Base-by-base conservation (phyloP, 805 yeast species). In the Yarrowia sp. region DNA sequence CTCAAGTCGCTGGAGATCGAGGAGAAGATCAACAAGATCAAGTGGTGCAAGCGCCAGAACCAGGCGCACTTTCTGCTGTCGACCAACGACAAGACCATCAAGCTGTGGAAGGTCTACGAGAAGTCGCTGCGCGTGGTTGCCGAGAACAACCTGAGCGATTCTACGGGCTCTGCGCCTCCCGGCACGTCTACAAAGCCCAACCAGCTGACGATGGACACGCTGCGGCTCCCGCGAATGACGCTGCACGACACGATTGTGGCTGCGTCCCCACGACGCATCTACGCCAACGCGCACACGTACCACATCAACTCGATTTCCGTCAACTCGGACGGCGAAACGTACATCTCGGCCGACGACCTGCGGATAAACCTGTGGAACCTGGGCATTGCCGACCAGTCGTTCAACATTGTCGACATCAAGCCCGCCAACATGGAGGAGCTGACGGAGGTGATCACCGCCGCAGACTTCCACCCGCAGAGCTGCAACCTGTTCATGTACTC, bases 401-500 rank as follows among this genome's bases (percentile, higher is more conserved):
- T 94, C 76, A 96, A 94, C 74, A 94, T 94, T 67, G 98, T 94
- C 63, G 99, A 94, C 76, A 94, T 94, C 71, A 91, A 96, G 74
- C 99, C 99, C 9, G 89, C 91, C 6, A 91, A 91, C 75, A 96
- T 94, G 99, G 99, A 94, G 78, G 99, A 94, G 76, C 82, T 94
- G 69, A 93, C 99, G 9, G 99, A 94, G 75, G 99, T 94, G 59
- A 93, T 94, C 66, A 94, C 99, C 16, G 83, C 92, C 70, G 96
- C 98, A 2, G 97, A 92, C 73, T 94, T 94, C 78, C 98, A 96
- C 74, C 99, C 99, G 14, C 76, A 78, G 47, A 85, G 86, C 72
- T 94, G 99, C 79, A 94, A 94, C 73, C 77, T 88, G 69, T 93
- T 94, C 75, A 91, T 93, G 91, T 93, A 94, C 77, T 87, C 97